Conservation (phyloP, 805 yeast genomes). For the Saccharomyces paradoxus region DNA sequence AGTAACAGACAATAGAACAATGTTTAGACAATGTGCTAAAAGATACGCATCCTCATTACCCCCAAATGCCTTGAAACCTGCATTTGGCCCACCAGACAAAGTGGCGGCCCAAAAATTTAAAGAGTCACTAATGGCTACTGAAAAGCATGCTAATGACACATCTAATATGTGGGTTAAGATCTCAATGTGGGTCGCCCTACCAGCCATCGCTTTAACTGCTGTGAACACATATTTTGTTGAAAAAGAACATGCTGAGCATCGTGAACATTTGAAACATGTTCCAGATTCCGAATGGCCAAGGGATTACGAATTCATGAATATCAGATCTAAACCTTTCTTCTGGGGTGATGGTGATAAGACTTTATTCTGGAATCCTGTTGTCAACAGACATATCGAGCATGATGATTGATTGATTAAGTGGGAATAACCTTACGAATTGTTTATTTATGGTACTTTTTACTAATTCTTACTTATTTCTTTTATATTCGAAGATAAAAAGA, state of each 20-base stretch:
- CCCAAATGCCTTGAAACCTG: constrained; percentile 39
- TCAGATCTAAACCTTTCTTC: constrained; percentile 81
- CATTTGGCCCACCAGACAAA: constrained; percentile 36
- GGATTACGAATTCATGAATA: constrained; percentile 85
- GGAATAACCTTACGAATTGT: background rate
- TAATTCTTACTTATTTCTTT: background rate
- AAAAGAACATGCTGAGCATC: constrained; percentile 83
- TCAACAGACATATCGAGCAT: constrained; percentile 72
- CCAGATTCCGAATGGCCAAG: constrained; percentile 89
- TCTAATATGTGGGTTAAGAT: constrained; percentile 79
- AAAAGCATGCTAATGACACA: constrained; percentile 73
- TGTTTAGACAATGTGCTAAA: constrained; percentile 40
- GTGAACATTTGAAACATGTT: constrained; percentile 59
- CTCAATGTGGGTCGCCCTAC: constrained; percentile 70
- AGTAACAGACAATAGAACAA: constrained; percentile 10
- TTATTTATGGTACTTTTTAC: background rate
- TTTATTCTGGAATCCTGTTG: constrained; percentile 87
- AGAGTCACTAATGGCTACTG: constrained; percentile 52
- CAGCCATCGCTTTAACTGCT: constrained; percentile 69
- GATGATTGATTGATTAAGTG: constrained; percentile 11
- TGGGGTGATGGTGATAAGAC: constrained; percentile 99
- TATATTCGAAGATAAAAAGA: background rate
- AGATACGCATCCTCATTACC: constrained; percentile 31
- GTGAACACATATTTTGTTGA: constrained; percentile 77
- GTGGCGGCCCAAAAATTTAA: constrained; percentile 67